These are phyloP conservation scores for Chlamydomonas reinhardtii DNA, from an alignment of 163 green algal species.

Conservation along the genomic window DNA sequence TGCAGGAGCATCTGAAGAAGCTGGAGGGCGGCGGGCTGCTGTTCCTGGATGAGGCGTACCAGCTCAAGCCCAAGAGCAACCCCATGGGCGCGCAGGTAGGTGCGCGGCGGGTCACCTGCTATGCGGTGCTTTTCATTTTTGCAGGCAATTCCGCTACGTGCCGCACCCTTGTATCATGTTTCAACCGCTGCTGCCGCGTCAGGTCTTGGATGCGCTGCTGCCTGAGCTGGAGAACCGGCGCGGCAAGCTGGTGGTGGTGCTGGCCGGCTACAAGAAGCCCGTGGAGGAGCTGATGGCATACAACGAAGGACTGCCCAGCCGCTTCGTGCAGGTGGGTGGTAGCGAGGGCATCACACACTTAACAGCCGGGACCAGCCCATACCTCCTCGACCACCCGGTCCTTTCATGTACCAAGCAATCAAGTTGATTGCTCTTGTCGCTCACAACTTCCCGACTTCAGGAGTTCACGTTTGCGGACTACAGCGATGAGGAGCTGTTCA, in stretches of 20 bases:
- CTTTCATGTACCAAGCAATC: too few species aligned
- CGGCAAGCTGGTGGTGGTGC: slow-evolving; percentile 63
- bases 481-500: slow-evolving; percentile 60
- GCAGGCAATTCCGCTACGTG: too few species aligned
- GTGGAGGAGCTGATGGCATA: slow-evolving; percentile 69
- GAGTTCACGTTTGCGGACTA: slow-evolving; percentile 67
- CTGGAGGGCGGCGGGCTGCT: slow-evolving; percentile 66
- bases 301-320: slow-evolving; percentile 67
- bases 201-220: slow-evolving; percentile 68
- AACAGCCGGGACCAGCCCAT: too few species aligned
- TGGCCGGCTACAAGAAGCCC: slow-evolving; percentile 66
- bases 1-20: slow-evolving; percentile 63
- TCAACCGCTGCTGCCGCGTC: not conserved
- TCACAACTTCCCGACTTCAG: slow-evolving; percentile 1
- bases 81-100: slow-evolving; percentile 62
- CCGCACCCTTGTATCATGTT: too few species aligned
- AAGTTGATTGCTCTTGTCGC: too few species aligned
- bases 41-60: slow-evolving; percentile 72
- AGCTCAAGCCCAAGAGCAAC: slow-evolving; percentile 68
- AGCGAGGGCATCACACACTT: too few species aligned
- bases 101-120: not conserved
- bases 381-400: too few species aligned
- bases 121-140: too few species aligned
- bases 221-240: slow-evolving; percentile 67
- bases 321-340: slow-evolving; percentile 50